Conservation (phyloP, 1,284 basidiomycete species). For the Boletus smithii region DNA sequence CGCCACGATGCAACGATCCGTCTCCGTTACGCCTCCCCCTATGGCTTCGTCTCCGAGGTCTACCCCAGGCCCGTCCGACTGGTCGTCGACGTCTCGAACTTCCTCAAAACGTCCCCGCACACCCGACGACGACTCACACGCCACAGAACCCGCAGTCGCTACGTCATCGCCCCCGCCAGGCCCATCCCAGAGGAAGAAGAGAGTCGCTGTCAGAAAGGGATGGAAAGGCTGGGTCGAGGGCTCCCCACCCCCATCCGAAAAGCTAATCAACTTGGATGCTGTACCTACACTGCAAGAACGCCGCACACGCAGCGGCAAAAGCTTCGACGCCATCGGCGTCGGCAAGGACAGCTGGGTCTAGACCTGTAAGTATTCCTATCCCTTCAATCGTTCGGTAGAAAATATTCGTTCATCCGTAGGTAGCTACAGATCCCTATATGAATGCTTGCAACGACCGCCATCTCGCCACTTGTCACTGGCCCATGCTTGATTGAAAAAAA, state of each 20-base stretch:
- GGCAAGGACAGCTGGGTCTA: constrained; percentile 53
- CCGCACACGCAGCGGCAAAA: constrained; percentile 73
- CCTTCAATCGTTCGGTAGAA: constrained; percentile 23
- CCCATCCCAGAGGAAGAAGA: constrained; percentile 60
- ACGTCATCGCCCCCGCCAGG: constrained; percentile 27
- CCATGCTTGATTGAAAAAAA: constrained; percentile 15
- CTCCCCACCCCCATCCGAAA: constrained; percentile 73
- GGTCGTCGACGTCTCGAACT: constrained; percentile 65
- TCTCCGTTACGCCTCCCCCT: constrained; percentile 72
- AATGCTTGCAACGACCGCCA: background rate
- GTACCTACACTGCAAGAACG: constrained; percentile 59
- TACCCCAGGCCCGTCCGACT: constrained; percentile 70
- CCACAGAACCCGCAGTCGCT: constrained; percentile 27
- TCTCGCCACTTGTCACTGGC: constrained; percentile 1
- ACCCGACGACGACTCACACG: constrained; percentile 45
- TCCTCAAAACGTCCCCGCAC: constrained; percentile 76
- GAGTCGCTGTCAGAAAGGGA: constrained; percentile 68
- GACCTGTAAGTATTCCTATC: constrained; percentile 25
- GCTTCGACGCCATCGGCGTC: constrained; percentile 68
- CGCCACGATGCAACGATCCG: constrained; percentile 58
- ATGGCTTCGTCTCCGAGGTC: constrained; percentile 60
- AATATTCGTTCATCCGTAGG: constrained; percentile 20
- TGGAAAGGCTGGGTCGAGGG: constrained; percentile 88
- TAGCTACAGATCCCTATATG: constrained; percentile 4
- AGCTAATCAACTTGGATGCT: constrained; percentile 72